phyloP scores from a whole-genome alignment of 805 yeast species.

The Zygoascus ofunaensis region DNA sequence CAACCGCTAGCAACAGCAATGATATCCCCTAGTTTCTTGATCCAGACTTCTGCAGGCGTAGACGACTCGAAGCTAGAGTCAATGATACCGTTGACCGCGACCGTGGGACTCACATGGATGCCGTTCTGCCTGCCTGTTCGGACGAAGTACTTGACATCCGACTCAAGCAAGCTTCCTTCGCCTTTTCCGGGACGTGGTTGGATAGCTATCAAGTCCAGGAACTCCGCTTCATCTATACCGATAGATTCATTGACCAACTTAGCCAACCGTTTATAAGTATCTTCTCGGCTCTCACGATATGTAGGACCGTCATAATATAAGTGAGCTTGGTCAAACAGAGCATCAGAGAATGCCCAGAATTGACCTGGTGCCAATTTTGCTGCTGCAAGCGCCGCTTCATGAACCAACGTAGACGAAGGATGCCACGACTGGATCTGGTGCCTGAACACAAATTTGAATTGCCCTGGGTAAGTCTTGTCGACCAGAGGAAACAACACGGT shows the following conservation, averaged over 20 bases:
- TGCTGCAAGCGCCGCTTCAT: constrained; percentile 65
- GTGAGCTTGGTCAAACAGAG: constrained; percentile 47
- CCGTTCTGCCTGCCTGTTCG: constrained; percentile 67
- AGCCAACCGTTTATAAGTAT: constrained; percentile 46
- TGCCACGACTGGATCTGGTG: constrained; percentile 92
- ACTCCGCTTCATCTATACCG: constrained; percentile 32
- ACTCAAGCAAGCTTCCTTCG: constrained; percentile 48
- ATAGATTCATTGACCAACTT: constrained; percentile 36
- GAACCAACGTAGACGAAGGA: constrained; percentile 55
- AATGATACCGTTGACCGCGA: constrained; percentile 57
- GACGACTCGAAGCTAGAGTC: constrained; percentile 54
- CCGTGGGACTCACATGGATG: constrained; percentile 80
- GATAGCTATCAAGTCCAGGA: constrained; percentile 30
- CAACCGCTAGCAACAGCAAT: constrained; percentile 8
- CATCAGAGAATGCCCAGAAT: constrained; percentile 49
- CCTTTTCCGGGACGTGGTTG: constrained; percentile 39
- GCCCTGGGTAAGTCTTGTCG: constrained; percentile 36
- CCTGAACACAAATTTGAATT: constrained; percentile 53
- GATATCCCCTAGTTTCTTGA: constrained; percentile 17
- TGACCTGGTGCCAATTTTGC: constrained; percentile 43
- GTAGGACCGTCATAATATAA: constrained; percentile 56
- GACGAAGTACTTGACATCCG: constrained; percentile 65
- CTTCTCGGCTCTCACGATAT: constrained; percentile 43
- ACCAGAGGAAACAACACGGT: constrained; percentile 45
- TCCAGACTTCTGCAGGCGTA: constrained; percentile 40